Conservation (phyloP, 2,329 filamentous ascomycete genomes). For the Aspergillus ustus region DNA sequence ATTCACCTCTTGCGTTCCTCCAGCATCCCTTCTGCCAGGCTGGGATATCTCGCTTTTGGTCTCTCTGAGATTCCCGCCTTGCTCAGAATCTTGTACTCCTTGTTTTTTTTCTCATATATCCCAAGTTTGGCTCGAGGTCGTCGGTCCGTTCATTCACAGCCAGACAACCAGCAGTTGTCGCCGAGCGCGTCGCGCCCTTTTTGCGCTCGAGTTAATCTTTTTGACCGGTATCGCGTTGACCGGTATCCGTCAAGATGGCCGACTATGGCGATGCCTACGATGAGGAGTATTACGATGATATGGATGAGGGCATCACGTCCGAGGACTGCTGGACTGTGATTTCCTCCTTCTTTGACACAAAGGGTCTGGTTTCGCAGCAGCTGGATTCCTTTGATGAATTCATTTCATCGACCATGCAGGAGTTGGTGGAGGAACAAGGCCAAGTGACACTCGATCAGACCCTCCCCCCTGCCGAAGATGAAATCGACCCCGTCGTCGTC, state of each 20-base stretch:
- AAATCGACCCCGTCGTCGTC: constrained; percentile 76
- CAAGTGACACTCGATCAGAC: constrained; percentile 93
- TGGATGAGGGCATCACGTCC: constrained; percentile 78
- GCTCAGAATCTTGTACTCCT: constrained; percentile 15
- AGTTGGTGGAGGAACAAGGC: constrained; percentile 90
- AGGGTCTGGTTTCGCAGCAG: constrained; percentile 95
- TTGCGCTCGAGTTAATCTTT: constrained; percentile 14
- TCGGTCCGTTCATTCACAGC: constrained; percentile 18
- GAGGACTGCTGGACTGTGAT: constrained; percentile 99
- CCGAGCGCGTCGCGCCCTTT: constrained; percentile 33
- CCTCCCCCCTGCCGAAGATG: constrained; percentile 74
- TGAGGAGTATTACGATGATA: constrained; percentile 69
- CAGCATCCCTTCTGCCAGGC: constrained; percentile 28
- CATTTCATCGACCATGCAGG: constrained; percentile 89
- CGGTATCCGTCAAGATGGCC: constrained; percentile 50
- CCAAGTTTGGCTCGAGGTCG: constrained; percentile 3
- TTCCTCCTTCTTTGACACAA: constrained; percentile 92
- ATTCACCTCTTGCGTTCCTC: constrained; percentile 27
- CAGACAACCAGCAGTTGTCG: constrained; percentile 22
- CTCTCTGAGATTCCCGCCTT: constrained; percentile 32
- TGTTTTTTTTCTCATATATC: neutral
- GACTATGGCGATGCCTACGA: constrained; percentile 69
- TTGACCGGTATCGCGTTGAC: neutral
- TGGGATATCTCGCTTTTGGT: constrained; percentile 32
- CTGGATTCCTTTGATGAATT: constrained; percentile 99